Evolutionary conservation across 768 basidiomycete genomes (phyloP), one percentile per base, ranked within the genome.

Genomic region (Mycena haematopus): DNA sequence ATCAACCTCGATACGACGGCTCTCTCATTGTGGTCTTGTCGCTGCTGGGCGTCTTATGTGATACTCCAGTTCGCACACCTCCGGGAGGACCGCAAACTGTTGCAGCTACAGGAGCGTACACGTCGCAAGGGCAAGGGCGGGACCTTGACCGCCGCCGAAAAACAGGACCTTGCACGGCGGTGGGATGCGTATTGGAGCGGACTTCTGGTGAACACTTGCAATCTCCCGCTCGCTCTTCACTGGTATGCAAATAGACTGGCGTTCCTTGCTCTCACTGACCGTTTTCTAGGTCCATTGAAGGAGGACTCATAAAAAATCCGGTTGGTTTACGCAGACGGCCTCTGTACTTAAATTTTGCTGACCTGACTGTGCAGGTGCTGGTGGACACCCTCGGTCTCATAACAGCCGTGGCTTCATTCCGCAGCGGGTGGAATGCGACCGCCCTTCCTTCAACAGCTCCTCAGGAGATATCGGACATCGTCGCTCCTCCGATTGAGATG

Each of bases 191-290:
- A 87, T 57, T 86, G 86, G 83, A 88, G 85, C 53, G 92, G 93
- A 62, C 72, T 90, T 13, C 73, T 91, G 15, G 84, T 86, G 52
- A 94, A 94, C 70, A 64, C 89, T 9, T 86, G 86, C 25, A 91
- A 93, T 71, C 76, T 94, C n/a, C 95, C 93, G 4, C 73, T 92
- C 52, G 91, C 93, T 2, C 74, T 93, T 58, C 95, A 96, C 72
- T 95, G 93, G 94, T 92, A 66, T 56, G 84, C 63, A 10, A 55
- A 11, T 22, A 35, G 14, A 33, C 27, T 35, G 3, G 0, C 19
- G 31, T 45, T 4, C 42, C 3, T 17, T 52, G 31, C 21, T n/a
- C n/a, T n/a, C n/a, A n/a, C n/a, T 45, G 6, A 31, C 21, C 24
- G 14, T 21, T 31, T 17, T 29, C 10, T 52, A 92, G 91, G 89